Evolutionary conservation across 352 stramenopile species (phyloP).

Genomic region (Phytophthora vignae): DNA sequence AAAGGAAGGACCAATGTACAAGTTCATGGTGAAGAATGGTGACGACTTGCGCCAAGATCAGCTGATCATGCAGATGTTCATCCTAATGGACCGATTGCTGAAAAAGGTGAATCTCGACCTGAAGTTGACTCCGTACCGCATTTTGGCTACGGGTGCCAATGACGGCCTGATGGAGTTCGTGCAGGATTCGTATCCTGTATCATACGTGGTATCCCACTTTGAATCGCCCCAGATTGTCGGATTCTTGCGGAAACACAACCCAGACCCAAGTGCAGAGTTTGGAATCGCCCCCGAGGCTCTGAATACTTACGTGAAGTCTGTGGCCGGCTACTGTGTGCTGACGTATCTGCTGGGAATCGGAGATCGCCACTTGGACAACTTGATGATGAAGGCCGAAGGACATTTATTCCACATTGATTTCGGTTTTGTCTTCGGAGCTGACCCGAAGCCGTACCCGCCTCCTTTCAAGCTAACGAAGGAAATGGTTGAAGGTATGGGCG

Average conservation of each 20-base stretch:
- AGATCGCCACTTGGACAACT: slow-evolving; percentile 99
- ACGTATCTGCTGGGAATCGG: slow-evolving; percentile 99
- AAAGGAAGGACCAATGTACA: slow-evolving; percentile 91
- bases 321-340: slow-evolving; percentile 99
- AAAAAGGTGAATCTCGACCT: slow-evolving; percentile 99
- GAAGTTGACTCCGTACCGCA: slow-evolving; percentile 96
- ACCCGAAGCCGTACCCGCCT: slow-evolving; percentile 99
- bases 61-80: slow-evolving; percentile 99
- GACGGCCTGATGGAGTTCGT: slow-evolving; percentile 98
- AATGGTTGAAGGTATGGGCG: slow-evolving; percentile 98
- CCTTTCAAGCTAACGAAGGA: slow-evolving; percentile 98
- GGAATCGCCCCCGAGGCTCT: slow-evolving; percentile 92
- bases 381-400: slow-evolving; percentile 97
- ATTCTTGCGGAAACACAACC: slow-evolving; percentile 90
- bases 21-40: slow-evolving; percentile 99
- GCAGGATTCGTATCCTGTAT: slow-evolving; percentile 95
- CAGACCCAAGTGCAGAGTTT: slow-evolving; percentile 85
- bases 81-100: slow-evolving; percentile 98
- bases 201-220: slow-evolving; percentile 95
- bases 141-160: slow-evolving; percentile 87
- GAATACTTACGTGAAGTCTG: slow-evolving; percentile 97
- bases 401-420: slow-evolving; percentile 99
- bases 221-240: slow-evolving; percentile 93
- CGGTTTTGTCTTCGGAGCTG: slow-evolving; percentile 98
- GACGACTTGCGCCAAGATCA: slow-evolving; percentile 99